Evolutionary conservation across 805 yeast genomes (phyloP).

Genomic region (Cyberlindnera japonica): DNA sequence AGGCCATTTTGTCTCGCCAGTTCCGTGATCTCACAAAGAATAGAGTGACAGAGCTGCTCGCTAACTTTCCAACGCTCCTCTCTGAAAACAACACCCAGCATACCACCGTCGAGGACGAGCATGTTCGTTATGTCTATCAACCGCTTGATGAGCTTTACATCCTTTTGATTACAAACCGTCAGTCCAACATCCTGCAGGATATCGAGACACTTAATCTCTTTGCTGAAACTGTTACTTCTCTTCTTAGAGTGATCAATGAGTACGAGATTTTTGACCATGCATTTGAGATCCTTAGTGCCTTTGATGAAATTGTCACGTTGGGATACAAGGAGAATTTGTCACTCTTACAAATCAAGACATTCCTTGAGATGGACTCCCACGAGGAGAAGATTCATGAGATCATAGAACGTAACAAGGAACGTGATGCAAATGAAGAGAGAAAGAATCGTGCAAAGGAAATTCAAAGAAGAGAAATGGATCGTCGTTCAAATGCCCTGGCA

Average conservation of each 20-base stretch:
- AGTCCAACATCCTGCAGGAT: conserved; percentile 90
- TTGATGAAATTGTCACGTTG: conserved; percentile 86
- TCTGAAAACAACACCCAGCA: conserved; percentile 72
- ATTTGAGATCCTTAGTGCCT: conserved; percentile 85
- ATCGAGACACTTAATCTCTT: conserved; percentile 87
- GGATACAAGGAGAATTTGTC: conserved; percentile 90
- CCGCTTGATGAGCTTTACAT: conserved; percentile 93
- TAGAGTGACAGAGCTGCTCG: conserved; percentile 78
- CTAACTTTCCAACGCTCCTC: conserved; percentile 80
- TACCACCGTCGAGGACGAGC: conserved; percentile 90
- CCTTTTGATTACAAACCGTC: conserved; percentile 84
- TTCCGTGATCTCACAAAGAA: conserved; percentile 82
- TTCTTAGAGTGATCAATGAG: conserved; percentile 72
- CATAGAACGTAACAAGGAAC: conserved; percentile 93
- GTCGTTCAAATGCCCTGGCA: conserved; percentile 29
- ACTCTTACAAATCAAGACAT: conserved; percentile 76
- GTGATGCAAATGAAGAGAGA: conserved; percentile 96
- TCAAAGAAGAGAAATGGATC: conserved; percentile 72
- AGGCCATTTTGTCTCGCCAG: conserved; percentile 87
- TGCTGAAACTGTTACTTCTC: conserved; percentile 73
- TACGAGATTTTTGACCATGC: conserved; percentile 79
- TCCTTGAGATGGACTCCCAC: conserved; percentile 95
- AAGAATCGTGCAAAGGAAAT: conserved; percentile 91
- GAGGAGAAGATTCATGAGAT: conserved; percentile 98
- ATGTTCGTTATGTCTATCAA: conserved; percentile 90